Conservation (phyloP, 1,284 basidiomycete species). For the Malassezia sp. region DNA sequence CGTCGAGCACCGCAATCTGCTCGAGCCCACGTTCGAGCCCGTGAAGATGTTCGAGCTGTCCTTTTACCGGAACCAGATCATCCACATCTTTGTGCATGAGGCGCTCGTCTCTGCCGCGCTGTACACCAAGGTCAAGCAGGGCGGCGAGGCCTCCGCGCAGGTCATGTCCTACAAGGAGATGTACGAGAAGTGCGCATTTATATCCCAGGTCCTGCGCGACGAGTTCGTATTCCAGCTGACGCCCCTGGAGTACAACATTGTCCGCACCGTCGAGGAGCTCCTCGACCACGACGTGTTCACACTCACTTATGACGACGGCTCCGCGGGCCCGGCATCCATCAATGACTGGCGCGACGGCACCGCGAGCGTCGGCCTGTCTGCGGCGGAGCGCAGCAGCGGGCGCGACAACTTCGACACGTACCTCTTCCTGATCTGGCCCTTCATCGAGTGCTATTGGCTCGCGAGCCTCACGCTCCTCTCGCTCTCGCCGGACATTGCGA, state of each 20-base stretch:
- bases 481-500: constrained; percentile 40
- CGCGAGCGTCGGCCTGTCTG: background rate
- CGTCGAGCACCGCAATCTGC: constrained; percentile 38
- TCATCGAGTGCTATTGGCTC: constrained; percentile 46
- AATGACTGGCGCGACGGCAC: background rate
- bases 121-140: constrained; percentile 47
- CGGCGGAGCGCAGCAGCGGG: constrained; percentile 37
- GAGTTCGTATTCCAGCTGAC: constrained; percentile 47
- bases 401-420: constrained; percentile 43
- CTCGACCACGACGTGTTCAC: constrained; percentile 15
- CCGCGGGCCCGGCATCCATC: background rate
- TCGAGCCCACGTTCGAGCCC: constrained; percentile 46
- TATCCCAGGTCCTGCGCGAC: constrained; percentile 44
- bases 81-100: constrained; percentile 41
- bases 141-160: constrained; percentile 41
- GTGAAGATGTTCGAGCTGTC: constrained; percentile 46
- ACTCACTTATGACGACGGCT: constrained; percentile 7
- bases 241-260: constrained; percentile 40
- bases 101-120: constrained; percentile 31
- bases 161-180: constrained; percentile 34
- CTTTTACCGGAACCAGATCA: constrained; percentile 47
- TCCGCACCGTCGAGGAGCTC: constrained; percentile 17
- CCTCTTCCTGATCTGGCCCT: constrained; percentile 42
- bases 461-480: constrained; percentile 45
- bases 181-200: constrained; percentile 35